Evolutionary conservation across 176 grass and related monocot genomes (phyloP), one percentile per base, ranked within the genome.

Genomic region (Panicum miliaceum): DNA sequence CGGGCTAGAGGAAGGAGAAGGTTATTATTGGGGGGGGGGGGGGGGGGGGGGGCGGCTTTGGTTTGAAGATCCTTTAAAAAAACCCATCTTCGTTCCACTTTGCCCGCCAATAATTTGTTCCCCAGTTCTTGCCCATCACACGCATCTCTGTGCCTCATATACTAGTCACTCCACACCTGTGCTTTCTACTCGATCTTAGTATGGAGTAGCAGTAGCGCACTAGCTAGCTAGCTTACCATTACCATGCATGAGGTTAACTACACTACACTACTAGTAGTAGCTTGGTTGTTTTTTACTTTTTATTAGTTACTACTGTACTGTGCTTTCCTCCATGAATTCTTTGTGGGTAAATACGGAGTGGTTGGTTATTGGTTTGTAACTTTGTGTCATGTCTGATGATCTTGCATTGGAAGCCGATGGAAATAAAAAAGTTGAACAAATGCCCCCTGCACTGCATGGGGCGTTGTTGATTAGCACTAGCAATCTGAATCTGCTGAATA

Each of bases 51-150:
- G n/a, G n/a, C n/a, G n/a, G 64, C 56, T 64, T 76, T 23, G 43
- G 10, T 42, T 46, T 78, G 15, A 27, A 78, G 73, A 16, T 35
- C n/a, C n/a, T n/a, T n/a, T 53, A 19, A 50, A 48, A 42, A 26
- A 15, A 50, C 20, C 20, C 2, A 53, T 75, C 72, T 56, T 53
- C 71, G 15, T 50, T 12, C 12, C 15, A 18, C 27, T 50, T 4
- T 46, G 40, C 71, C 71, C 58, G 35, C 82, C 77, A 90, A 82
- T 86, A 90, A 86, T 83, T n/a, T 72, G 79, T 19, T 86, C 74
- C 40, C 86, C 86, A 82, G 79, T 82, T 88, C 86, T 80, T 80
- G 12, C 74, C 58, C 37, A 58, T 83, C 48, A 51, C 2, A n/a
- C 29, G 29, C 29, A 32, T 32, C 29, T 32, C 29, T 32, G 29